Evolutionary conservation across 805 yeast genomes (phyloP).

Genomic region (Wickerhamiella hasegawae): DNA sequence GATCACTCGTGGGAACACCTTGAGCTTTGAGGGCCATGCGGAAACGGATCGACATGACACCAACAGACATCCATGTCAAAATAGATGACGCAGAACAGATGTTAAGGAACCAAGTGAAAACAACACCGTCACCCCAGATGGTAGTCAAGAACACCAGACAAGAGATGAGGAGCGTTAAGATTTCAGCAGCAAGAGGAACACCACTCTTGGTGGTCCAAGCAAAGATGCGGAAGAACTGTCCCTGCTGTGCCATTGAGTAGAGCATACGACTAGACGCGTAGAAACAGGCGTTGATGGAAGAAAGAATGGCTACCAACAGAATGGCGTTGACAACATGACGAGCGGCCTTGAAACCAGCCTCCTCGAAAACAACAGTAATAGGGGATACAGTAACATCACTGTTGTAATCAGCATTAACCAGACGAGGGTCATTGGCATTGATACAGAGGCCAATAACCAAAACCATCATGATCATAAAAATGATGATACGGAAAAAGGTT

Average conservation of each 20-base stretch:
- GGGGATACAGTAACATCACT: slow-evolving; percentile 33
- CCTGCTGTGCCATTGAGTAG: slow-evolving; percentile 40
- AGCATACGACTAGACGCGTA: slow-evolving; percentile 49
- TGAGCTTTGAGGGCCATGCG: slow-evolving; percentile 42
- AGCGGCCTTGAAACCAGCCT: slow-evolving; percentile 22
- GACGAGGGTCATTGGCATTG: slow-evolving; percentile 33
- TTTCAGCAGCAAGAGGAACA: slow-evolving; percentile 41
- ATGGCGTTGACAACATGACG: slow-evolving; percentile 31
- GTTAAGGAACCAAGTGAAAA: slow-evolving; percentile 49
- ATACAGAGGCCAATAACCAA: slow-evolving; percentile 40
- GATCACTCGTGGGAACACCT: slow-evolving; percentile 33
- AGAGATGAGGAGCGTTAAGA: slow-evolving; percentile 36
- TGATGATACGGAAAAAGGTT: slow-evolving; percentile 33
- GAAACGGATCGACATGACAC: slow-evolving; percentile 40
- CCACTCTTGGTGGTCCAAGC: slow-evolving; percentile 36
- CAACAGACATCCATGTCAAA: slow-evolving; percentile 47
- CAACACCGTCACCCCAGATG: slow-evolving; percentile 36
- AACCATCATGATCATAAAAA: slow-evolving; percentile 35
- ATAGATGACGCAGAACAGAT: slow-evolving; percentile 46
- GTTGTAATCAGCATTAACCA: slow-evolving; percentile 29
- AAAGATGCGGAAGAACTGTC: slow-evolving; percentile 37
- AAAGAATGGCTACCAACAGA: slow-evolving; percentile 42
- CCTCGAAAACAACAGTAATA: slow-evolving; percentile 35
- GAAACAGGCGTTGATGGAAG: slow-evolving; percentile 49
- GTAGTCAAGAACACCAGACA: slow-evolving; percentile 51